A percentile compares a stretch with the other conserved stretches of the same genome.
These are phyloP conservation scores for Eragrostis tef DNA, from an alignment of 202 grass and related monocot genomes.

Conservation along the genomic window DNA sequence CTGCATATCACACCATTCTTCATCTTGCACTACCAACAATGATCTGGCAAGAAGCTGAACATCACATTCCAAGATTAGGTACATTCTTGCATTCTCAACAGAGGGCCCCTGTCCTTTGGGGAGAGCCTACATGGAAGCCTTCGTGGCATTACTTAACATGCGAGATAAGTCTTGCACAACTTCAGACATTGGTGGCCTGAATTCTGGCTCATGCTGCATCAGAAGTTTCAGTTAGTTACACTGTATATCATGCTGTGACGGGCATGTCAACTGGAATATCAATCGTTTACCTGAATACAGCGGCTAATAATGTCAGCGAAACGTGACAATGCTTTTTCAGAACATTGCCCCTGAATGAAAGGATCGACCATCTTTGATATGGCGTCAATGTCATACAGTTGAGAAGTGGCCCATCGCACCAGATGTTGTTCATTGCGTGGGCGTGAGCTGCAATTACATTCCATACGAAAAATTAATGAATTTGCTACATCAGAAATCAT, in stretches of 20 bases:
- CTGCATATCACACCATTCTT: constrained; percentile 20
- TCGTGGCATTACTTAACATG: constrained; percentile 58
- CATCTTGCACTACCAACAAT: constrained; percentile 13
- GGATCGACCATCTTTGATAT: constrained; percentile 93
- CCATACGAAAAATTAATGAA: constrained; percentile 29
- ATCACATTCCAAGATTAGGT: constrained; percentile 6
- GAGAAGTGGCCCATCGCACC: constrained; percentile 87
- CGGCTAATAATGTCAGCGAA: constrained; percentile 86
- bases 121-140: constrained; percentile 63
- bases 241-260: neutral
- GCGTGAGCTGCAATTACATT: constrained; percentile 63
- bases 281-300: constrained; percentile 77
- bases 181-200: constrained; percentile 86
- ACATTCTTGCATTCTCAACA: neutral
- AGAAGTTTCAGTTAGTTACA: constrained; percentile 19
- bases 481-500: constrained; percentile 21
- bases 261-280: constrained; percentile 7
- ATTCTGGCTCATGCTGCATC: constrained; percentile 65
- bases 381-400: constrained; percentile 80
- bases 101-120: neutral
- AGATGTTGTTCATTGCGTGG: constrained; percentile 87
- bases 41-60: neutral
- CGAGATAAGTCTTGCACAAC: constrained; percentile 77
- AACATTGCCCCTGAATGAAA: constrained; percentile 72
- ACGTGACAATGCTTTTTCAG: constrained; percentile 74